Percentiles rank a stretch among this genome's conserved stretches.
phyloP scores from a whole-genome alignment of 1,284 basidiomycete genomes.

The Polyporus tsugae region DNA sequence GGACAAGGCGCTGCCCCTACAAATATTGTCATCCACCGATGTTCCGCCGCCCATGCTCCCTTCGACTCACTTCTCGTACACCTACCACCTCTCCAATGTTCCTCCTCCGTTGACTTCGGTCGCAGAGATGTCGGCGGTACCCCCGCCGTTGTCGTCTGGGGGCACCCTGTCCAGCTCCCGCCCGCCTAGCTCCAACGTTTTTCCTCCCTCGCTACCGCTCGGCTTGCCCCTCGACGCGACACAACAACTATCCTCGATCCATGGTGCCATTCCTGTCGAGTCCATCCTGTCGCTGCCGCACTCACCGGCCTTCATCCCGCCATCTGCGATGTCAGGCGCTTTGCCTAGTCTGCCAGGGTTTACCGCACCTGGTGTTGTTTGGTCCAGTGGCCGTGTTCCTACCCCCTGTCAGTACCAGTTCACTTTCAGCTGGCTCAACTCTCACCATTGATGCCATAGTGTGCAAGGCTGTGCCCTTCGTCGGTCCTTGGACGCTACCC shows the following conservation, averaged over 20 bases:
- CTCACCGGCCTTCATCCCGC: conserved; percentile 29
- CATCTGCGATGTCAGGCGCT: conserved; percentile 23
- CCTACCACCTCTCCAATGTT: conserved; percentile 34
- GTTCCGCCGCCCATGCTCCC: conserved; percentile 41
- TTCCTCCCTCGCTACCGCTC: conserved; percentile 39
- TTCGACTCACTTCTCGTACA: conserved; percentile 39
- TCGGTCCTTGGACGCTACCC: conserved; percentile 25
- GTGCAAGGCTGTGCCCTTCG: conserved; percentile 35
- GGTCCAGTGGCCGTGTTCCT: conserved; percentile 34
- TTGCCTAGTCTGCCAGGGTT: conserved; percentile 24
- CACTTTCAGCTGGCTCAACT: conserved; percentile 46
- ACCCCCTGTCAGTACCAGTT: conserved; percentile 37
- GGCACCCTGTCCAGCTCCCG: conserved; percentile 46
- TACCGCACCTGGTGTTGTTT: conserved; percentile 26
- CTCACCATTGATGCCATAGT: conserved; percentile 31
- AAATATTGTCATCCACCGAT: conserved; percentile 33
- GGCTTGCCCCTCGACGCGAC: conserved; percentile 39
- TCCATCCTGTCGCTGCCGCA: conserved; percentile 28
- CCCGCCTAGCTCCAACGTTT: conserved; percentile 51
- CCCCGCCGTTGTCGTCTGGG: conserved; percentile 41
- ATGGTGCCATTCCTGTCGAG: conserved; percentile 29
- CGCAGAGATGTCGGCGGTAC: conserved; percentile 35
- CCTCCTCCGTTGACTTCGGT: conserved; percentile 35
- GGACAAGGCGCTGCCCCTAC: conserved; percentile 53
- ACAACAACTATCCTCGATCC: conserved; percentile 29